These are phyloP conservation scores for Bimuria novae-zelandiae DNA, from an alignment of 2,329 filamentous ascomycete genomes.

Conservation along the genomic window DNA sequence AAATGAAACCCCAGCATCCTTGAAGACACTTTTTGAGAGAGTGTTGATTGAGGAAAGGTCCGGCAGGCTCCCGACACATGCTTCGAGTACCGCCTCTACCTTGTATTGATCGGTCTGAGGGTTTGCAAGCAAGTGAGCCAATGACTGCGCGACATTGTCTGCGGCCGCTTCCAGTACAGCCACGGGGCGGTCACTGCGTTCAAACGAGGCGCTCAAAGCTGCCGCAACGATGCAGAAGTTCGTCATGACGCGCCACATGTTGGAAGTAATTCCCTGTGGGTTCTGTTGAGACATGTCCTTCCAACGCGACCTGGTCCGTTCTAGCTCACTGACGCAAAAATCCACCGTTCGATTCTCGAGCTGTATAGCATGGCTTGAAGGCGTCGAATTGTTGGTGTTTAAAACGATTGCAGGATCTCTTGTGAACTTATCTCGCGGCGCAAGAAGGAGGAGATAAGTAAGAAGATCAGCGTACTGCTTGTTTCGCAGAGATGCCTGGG, in stretches of 20 bases:
- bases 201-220: constrained; percentile 32
- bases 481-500: constrained; percentile 51
- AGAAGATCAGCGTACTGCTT: constrained; percentile 49
- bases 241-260: constrained; percentile 56
- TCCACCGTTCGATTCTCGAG: constrained; percentile 48
- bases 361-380: constrained; percentile 27
- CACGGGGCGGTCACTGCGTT: constrained; percentile 28
- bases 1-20: constrained; percentile 39
- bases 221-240: constrained; percentile 53
- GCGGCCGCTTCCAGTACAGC: constrained; percentile 25
- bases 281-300: constrained; percentile 48
- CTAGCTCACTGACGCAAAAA: constrained; percentile 52
- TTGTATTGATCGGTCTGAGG: constrained; percentile 49
- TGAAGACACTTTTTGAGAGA: constrained; percentile 25
- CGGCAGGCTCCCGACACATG: constrained; percentile 40
- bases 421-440: constrained; percentile 17
- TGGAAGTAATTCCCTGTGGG: constrained; percentile 52
- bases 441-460: constrained; percentile 55
- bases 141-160: constrained; percentile 28
- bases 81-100: constrained; percentile 49
- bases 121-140: constrained; percentile 43
- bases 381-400: constrained; percentile 8
- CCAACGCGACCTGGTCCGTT: constrained; percentile 53
- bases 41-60: constrained; percentile 23
- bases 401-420: constrained; percentile 5